A percentile compares a stretch with the other conserved stretches of the same genome.
Conservation (phyloP, 257 asterid genomes). For the Rubia yunnanensis region DNA sequence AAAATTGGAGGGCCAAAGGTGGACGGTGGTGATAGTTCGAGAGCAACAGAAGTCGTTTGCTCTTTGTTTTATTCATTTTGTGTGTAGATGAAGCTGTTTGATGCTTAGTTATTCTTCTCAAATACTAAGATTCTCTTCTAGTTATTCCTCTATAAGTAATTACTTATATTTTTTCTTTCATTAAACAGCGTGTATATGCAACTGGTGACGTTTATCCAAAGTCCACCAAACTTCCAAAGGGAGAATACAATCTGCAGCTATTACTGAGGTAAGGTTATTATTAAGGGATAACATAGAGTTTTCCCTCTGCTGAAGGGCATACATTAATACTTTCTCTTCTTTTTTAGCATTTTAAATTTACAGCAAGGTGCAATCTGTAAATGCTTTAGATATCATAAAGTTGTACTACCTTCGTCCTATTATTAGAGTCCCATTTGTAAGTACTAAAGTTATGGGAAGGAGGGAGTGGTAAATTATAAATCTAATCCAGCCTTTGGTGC, state of each 20-base stretch:
- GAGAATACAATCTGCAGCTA: slow-evolving; percentile 78
- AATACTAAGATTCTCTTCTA: background rate
- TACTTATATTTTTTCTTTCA: slow-evolving; percentile 13
- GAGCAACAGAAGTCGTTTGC: too few species aligned
- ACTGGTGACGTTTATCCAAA: slow-evolving; percentile 95
- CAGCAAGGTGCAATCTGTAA: background rate
- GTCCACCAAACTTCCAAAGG: slow-evolving; percentile 78
- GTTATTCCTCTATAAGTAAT: slow-evolving; percentile 11
- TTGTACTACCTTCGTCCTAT: too few species aligned
- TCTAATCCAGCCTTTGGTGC: too few species aligned
- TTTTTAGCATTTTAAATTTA: background rate
- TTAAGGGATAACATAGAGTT: background rate
- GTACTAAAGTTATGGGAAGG: too few species aligned
- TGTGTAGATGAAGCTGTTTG: background rate
- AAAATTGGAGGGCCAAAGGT: too few species aligned
- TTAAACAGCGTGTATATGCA: slow-evolving; percentile 66
- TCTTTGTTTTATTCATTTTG: too few species aligned
- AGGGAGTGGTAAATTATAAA: too few species aligned
- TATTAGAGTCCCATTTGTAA: too few species aligned
- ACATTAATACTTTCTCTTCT: background rate
- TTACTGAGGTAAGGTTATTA: slow-evolving; percentile 48
- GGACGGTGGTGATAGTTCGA: too few species aligned
- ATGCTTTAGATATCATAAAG: background rate
- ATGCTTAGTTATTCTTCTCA: background rate
- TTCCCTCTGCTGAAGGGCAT: background rate